Base-by-base conservation (phyloP, 1,139 yeast genomes). In the Arxiozyma heterogenica region DNA sequence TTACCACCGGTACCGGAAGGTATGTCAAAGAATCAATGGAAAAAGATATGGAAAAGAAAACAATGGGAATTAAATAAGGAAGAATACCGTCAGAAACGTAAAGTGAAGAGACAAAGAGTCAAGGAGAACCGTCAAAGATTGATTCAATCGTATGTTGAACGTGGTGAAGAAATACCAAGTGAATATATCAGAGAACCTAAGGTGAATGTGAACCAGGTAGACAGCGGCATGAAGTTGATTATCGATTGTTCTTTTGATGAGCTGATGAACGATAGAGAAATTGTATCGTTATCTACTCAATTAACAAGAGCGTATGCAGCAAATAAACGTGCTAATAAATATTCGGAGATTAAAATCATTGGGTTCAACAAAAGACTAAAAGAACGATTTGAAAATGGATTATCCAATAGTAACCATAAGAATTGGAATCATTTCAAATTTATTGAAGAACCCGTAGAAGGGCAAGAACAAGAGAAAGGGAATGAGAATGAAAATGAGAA, bases 191-290 rank as follows among this genome's bases (percentile, higher is more conserved):
- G 65, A 23, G 65, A 63, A 44, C 67, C 74, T 41, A 64, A 71
- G 5, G 78, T 79, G 2, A 66, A 68, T 41, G 64, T 54, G 18
- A 58, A 70, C 17, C 85, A 82, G 61, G 63, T 55, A 1, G 68
- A 71, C 12, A 76, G 82, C 4, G 79, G 77, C 0, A 76, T 80
- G 46, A 73, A 73, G 6, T 76, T 91, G 42, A 73, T 90, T 21
- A 68, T 93, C 60, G 98, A 93, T 70, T 93, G 98, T 71, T 87
- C 79, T 25, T 93, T 93, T 68, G 98, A 93, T 65, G 90, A 87
- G 47, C 70, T 86, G 64, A 93, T 93, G 98, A 81, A 77, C 51
- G 86, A 82, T 44, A 83, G 77, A 67, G 98, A 93, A 65, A 79
- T 86, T 49, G 80, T 79, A 2, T 86, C 96, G 21, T 72, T 91